A percentile compares a stretch with the other conserved stretches of the same genome.
These are phyloP conservation scores for Rhizopus stolonifer DNA, from an alignment of 371 early-diverging fungal genomes.

Conservation along the genomic window DNA sequence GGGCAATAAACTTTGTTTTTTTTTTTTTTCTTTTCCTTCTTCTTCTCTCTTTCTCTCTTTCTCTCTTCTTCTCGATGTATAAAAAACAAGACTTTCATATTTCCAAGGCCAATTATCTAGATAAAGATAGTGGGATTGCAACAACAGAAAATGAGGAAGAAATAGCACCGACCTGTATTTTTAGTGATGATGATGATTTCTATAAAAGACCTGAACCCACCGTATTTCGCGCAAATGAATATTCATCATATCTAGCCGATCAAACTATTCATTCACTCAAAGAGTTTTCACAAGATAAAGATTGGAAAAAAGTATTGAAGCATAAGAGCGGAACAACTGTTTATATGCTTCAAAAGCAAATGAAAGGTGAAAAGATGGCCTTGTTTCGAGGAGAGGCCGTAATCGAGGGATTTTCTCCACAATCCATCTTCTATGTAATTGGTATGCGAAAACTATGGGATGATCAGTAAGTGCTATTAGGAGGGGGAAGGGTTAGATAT, in stretches of 20 bases:
- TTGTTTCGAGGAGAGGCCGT: constrained; percentile 64
- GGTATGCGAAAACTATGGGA: constrained; percentile 71
- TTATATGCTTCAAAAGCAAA: constrained; percentile 39
- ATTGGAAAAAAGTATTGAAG: constrained; percentile 69
- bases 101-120: constrained; percentile 7
- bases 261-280: constrained; percentile 33
- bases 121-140: constrained; percentile 40
- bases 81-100: not conserved
- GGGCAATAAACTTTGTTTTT: no score
- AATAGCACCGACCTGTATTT: constrained; percentile 26
- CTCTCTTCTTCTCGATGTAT: not conserved
- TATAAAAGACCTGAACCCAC: not conserved
- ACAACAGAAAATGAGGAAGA: constrained; percentile 40
- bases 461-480: constrained; percentile 33
- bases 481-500: not conserved
- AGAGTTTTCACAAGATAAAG: constrained; percentile 28
- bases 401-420: constrained; percentile 64
- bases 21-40: not conserved
- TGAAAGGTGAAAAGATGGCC: constrained; percentile 48
- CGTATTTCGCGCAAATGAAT: constrained; percentile 24
- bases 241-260: constrained; percentile 45
- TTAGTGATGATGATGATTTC: constrained; percentile 45
- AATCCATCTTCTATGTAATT: constrained; percentile 67
- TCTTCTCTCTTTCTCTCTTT: not conserved
- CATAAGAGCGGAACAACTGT: constrained; percentile 67